Base-by-base conservation (phyloP, 352 stramenopile species). In the Phytopythium aichiense region DNA sequence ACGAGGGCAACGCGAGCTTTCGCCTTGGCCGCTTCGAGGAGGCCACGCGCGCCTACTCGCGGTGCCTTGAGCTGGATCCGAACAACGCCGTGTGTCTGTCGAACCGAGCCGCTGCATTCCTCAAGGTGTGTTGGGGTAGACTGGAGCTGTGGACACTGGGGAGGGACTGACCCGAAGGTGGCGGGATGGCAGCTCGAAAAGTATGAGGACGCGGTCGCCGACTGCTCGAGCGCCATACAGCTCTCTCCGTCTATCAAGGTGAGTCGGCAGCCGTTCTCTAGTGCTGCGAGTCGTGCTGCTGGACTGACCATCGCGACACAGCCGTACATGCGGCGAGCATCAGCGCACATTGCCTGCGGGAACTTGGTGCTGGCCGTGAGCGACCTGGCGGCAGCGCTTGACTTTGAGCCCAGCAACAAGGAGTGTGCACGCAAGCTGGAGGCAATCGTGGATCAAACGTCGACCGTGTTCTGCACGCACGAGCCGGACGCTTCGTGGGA, bases 221-320 rank as follows among this genome's bases (percentile, higher is more conserved):
- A 91, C 50, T 89, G 79, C 51, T 69, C 68, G 20, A 67, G 46
- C n/a, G 76, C 82, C 11, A 76, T 92, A 51, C 31, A 58, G 1
- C 50, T 82, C 35, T 31, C 68, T 7, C 70, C 74, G 3, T 82
- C 74, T 0, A 88, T 89, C 20, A 92, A 92, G 74, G 82, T 91
- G 18, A 35, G 49, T 2, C 8, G n/a, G 20, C 18, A 16, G 7
- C 30, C 12, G 33, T 7, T n/a, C 1, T 23, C 15, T 15, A 25
- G 0, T 28, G 30, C 25, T 23, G 49, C 25, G 7, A 38, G 2
- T 6, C n/a, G 8, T 7, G n/a, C 23, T 56, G 28, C 11, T 1
- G 51, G 56, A 37, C 30, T 45, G 58, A 37, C 30, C 16, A 4
- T 51, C 8, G 23, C 7, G 48, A 54, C 25, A 13, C 13, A 92